These are phyloP conservation scores for Carex scoparia DNA, from an alignment of 176 grass and related monocot genomes.

Conservation along the genomic window DNA sequence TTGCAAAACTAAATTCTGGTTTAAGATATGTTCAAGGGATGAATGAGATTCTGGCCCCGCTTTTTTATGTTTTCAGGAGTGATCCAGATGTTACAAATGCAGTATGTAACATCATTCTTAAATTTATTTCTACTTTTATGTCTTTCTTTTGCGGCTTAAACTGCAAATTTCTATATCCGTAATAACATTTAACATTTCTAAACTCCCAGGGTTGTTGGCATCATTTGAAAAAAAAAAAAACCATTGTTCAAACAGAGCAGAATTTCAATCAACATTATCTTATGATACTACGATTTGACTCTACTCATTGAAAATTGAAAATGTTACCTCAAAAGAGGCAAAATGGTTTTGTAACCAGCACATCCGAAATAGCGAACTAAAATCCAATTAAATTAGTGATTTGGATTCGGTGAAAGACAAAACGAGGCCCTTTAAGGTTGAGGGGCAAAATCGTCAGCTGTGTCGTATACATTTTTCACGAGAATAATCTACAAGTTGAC, in stretches of 20 bases:
- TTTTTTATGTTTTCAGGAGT: slow-evolving; percentile 77
- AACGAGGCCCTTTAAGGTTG: background rate
- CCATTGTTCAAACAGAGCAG: background rate
- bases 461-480: background rate
- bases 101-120: slow-evolving; percentile 46
- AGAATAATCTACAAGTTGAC: background rate
- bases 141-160: background rate
- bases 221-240: background rate
- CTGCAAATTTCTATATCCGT: background rate
- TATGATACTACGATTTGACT: background rate
- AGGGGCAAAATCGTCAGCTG: background rate
- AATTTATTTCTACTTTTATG: background rate
- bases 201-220: background rate
- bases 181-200: background rate
- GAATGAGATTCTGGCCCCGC: slow-evolving; percentile 80
- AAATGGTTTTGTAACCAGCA: background rate
- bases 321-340: background rate
- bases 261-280: background rate
- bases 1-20: slow-evolving; percentile 83
- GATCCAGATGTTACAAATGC: slow-evolving; percentile 78
- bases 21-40: slow-evolving; percentile 97
- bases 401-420: background rate
- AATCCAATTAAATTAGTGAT: background rate
- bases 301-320: background rate
- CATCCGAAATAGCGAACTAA: background rate